phyloP scores from a whole-genome alignment of 371 early-diverging fungal genomes.

The Haplosporangium sp. region DNA sequence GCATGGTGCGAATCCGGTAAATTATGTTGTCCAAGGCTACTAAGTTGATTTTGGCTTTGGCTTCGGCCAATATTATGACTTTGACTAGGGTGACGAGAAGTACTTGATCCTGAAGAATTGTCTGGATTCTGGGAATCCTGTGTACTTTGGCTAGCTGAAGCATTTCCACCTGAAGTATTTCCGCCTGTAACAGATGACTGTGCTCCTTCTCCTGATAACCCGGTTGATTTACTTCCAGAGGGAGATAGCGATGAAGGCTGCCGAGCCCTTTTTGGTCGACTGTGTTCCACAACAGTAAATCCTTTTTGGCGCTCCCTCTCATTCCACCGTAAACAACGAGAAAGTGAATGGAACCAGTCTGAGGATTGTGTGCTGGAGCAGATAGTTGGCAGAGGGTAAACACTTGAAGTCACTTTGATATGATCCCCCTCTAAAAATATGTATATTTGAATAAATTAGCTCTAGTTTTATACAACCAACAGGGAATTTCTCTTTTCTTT shows the following conservation, averaged over 20 bases:
- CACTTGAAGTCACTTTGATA: slow-evolving; percentile 85
- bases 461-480: no score
- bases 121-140: slow-evolving; percentile 2
- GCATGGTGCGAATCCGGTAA: neutral
- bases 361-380: slow-evolving; percentile 80
- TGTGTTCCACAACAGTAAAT: slow-evolving; percentile 66
- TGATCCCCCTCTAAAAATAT: slow-evolving; percentile 81
- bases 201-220: neutral
- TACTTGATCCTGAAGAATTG: slow-evolving; percentile 3
- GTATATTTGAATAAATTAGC: neutral
- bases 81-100: slow-evolving; percentile 2
- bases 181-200: neutral
- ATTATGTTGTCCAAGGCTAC: neutral
- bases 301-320: slow-evolving; percentile 82
- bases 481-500: no score
- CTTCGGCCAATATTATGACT: neutral
- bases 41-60: neutral
- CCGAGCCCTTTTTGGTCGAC: slow-evolving; percentile 20
- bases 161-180: neutral
- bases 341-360: slow-evolving; percentile 88
- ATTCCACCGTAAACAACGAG: slow-evolving; percentile 87
- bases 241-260: slow-evolving; percentile 35
- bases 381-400: slow-evolving; percentile 90
- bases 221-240: slow-evolving; percentile 8
- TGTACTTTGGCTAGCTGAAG: neutral